These are phyloP conservation scores for Orbilia blumenaviensis DNA, from an alignment of 2,329 filamentous ascomycete species.

Conservation along the genomic window DNA sequence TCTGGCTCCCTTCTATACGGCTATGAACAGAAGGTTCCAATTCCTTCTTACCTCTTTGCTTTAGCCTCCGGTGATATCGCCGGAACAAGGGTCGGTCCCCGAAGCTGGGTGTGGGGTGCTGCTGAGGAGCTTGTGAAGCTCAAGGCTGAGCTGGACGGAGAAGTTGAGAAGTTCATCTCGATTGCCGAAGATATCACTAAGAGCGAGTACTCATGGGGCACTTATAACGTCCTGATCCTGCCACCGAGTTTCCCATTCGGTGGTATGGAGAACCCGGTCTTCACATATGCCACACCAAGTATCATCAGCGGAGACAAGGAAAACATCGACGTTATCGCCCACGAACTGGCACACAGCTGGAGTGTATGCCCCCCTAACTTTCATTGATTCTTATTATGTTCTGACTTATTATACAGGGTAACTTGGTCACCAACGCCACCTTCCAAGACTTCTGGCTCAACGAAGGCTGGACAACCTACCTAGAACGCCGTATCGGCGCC, in stretches of 20 bases:
- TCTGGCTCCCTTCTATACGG: slow-evolving; percentile 72
- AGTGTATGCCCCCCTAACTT: slow-evolving; percentile 64
- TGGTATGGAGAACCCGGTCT: slow-evolving; percentile 90
- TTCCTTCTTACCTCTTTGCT: slow-evolving; percentile 94
- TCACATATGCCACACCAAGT: slow-evolving; percentile 93
- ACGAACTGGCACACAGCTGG: slow-evolving; percentile 74
- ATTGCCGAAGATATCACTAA: slow-evolving; percentile 74
- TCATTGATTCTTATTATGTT: no score
- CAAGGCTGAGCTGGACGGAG: slow-evolving; percentile 89
- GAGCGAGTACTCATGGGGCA: slow-evolving; percentile 84
- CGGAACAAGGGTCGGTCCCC: slow-evolving; percentile 83
- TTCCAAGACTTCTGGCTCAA: slow-evolving; percentile 71
- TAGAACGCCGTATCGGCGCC: slow-evolving; percentile 84
- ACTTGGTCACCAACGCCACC: slow-evolving; percentile 65
- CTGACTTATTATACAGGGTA: slow-evolving; percentile 47
- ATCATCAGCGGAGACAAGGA: slow-evolving; percentile 90
- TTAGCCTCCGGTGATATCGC: slow-evolving; percentile 85
- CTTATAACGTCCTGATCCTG: slow-evolving; percentile 81
- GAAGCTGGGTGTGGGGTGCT: slow-evolving; percentile 84
- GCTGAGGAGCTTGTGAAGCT: slow-evolving; percentile 85
- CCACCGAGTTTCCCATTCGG: slow-evolving; percentile 68
- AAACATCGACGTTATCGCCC: slow-evolving; percentile 95
- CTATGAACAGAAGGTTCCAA: slow-evolving; percentile 90
- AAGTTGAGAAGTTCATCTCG: slow-evolving; percentile 91
- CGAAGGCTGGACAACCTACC: slow-evolving; percentile 91